A percentile compares a stretch with the other conserved stretches of the same genome.
These are phyloP conservation scores for Hypomontagnella monticulosa DNA, from an alignment of 495 filamentous ascomycete species.

Conservation along the genomic window DNA sequence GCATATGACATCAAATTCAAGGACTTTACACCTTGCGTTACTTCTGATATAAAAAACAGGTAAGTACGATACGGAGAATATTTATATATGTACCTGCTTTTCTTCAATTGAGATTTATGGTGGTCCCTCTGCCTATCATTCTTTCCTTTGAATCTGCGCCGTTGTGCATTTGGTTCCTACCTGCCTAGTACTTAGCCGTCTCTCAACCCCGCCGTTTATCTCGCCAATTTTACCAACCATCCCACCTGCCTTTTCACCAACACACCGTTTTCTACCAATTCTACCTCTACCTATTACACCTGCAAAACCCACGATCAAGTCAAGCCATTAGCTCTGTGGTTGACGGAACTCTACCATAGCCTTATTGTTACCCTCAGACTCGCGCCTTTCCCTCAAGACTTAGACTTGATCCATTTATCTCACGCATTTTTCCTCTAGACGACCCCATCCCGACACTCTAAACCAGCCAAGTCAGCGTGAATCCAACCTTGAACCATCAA, in stretches of 20 bases:
- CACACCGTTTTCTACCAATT: slow-evolving; percentile 3
- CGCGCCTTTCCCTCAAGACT: too few relatives aligned
- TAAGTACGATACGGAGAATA: neutral
- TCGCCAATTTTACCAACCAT: neutral
- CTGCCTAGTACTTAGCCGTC: neutral
- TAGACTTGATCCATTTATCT: too few relatives aligned
- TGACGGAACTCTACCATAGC: too few relatives aligned
- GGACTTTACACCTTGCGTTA: too few relatives aligned
- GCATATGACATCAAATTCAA: too few relatives aligned
- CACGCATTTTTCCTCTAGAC: too few relatives aligned
- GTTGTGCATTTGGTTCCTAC: neutral
- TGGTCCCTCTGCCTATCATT: slow-evolving; percentile 1
- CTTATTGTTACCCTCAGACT: too few relatives aligned
- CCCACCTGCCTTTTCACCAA: slow-evolving; percentile 1
- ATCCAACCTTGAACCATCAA: too few relatives aligned
- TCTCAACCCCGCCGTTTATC: slow-evolving; percentile 8
- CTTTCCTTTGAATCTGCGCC: neutral
- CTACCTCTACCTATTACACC: neutral
- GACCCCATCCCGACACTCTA: too few relatives aligned
- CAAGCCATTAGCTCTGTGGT: too few relatives aligned
- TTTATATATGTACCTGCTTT: slow-evolving; percentile 7
- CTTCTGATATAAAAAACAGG: neutral
- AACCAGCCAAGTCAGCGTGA: too few relatives aligned
- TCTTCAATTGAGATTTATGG: neutral
- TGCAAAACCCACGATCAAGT: too few relatives aligned